Percentiles rank a stretch among this genome's conserved stretches.
Evolutionary conservation across 208 protist species (phyloP).

Genomic region (Lotmaria passim): DNA sequence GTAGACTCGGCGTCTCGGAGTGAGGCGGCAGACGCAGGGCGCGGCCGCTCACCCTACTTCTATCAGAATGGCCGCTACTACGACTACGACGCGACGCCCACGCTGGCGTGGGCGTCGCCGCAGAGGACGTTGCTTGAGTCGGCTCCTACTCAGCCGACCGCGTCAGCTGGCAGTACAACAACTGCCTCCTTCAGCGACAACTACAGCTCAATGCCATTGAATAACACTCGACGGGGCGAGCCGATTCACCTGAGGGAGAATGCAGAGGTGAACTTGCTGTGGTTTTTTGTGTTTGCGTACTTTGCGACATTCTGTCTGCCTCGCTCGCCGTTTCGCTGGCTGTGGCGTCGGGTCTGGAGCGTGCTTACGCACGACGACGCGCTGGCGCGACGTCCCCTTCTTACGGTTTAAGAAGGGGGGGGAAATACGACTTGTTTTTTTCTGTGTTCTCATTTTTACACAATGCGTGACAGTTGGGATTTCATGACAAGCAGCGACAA

Average conservation of each 20-base stretch:
- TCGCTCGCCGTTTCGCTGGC: slow-evolving; percentile 50
- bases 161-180: no score
- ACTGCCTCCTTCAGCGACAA: no score
- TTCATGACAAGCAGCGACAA: no score
- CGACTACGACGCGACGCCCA: slow-evolving; percentile 28
- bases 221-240: not conserved
- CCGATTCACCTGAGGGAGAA: not conserved
- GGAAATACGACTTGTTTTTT: not conserved
- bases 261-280: slow-evolving; percentile 29
- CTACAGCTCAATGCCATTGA: no score
- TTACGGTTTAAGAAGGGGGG: slow-evolving; percentile 54
- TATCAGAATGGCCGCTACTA: slow-evolving; percentile 49
- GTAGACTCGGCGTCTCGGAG: not conserved
- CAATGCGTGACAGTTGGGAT: not conserved
- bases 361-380: slow-evolving; percentile 68
- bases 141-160: not conserved
- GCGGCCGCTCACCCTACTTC: slow-evolving; percentile 19
- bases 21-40: no score
- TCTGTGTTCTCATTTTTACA: not conserved
- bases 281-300: slow-evolving; percentile 55
- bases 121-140: not conserved
- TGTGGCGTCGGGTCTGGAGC: slow-evolving; percentile 52
- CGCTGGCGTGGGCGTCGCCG: slow-evolving; percentile 15
- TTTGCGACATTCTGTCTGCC: slow-evolving; percentile 37
- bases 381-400: slow-evolving; percentile 51